Evolutionary conservation across 1,284 basidiomycete genomes (phyloP).

Genomic region (Papiliotrema fonsecae): DNA sequence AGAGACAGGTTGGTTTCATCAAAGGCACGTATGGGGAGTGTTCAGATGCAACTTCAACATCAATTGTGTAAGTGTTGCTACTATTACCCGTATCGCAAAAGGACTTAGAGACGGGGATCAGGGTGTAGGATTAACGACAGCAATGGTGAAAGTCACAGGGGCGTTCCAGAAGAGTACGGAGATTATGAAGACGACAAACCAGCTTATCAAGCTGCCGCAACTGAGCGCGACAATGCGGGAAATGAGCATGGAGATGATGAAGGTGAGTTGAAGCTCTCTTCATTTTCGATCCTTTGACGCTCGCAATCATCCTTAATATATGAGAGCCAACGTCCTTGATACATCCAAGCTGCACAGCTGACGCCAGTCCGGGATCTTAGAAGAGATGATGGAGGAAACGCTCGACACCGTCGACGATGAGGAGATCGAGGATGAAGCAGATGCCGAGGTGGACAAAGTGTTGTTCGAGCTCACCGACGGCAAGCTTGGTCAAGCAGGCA

Average conservation of each 20-base stretch:
- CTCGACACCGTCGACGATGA: constrained; percentile 77
- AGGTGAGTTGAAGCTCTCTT: constrained; percentile 56
- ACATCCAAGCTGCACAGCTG: too few species aligned
- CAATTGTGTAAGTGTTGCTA: constrained; percentile 69
- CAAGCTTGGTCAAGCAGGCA: constrained; percentile 78
- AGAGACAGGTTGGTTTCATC: constrained; percentile 84
- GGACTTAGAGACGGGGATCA: too few species aligned
- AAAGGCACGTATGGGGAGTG: constrained; percentile 89
- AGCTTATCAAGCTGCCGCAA: constrained; percentile 86
- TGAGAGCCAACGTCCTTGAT: too few species aligned
- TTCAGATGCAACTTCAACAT: constrained; percentile 83
- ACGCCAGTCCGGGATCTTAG: constrained; percentile 78
- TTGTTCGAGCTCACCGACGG: constrained; percentile 93
- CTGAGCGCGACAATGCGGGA: constrained; percentile 89
- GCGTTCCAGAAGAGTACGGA: constrained; percentile 95
- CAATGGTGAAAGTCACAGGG: constrained; percentile 96
- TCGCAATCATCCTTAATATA: too few species aligned
- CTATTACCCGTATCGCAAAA: too few species aligned
- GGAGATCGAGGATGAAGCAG: constrained; percentile 92
- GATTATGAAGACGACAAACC: constrained; percentile 97
- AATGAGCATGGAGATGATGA: constrained; percentile 99
- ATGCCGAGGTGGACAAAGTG: constrained; percentile 95
- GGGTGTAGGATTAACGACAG: too few species aligned
- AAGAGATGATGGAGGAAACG: constrained; percentile 87
- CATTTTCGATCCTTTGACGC: too few species aligned